Evolutionary conservation across 2,329 filamentous ascomycete species (phyloP).

Genomic region (Amphichorda felina): DNA sequence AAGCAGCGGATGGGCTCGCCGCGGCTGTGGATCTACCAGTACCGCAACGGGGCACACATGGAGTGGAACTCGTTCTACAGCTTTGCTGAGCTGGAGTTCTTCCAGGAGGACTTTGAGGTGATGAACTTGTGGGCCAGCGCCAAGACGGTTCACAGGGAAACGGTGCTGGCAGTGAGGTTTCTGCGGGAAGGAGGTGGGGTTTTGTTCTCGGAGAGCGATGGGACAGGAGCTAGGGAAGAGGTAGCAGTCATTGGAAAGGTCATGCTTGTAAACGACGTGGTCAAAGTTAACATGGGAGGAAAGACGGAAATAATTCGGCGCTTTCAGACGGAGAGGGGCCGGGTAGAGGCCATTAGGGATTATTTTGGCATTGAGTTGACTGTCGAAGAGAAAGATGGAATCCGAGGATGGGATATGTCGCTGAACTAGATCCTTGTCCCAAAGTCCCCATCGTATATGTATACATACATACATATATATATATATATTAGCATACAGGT

Average conservation of each 20-base stretch:
- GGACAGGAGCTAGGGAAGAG: conserved; percentile 14
- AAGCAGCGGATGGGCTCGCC: conserved; percentile 24
- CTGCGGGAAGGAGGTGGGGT: conserved; percentile 1
- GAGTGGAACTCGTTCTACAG: conserved; percentile 52
- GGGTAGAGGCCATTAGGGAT: neutral
- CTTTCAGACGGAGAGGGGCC: conserved; percentile 33
- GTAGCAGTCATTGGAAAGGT: conserved; percentile 33
- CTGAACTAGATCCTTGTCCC: too few relatives aligned
- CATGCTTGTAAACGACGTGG: conserved; percentile 31
- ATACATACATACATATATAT: too few relatives aligned
- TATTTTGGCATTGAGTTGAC: too few relatives aligned
- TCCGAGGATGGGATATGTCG: too few relatives aligned
- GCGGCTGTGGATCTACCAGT: conserved; percentile 53
- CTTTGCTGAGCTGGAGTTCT: conserved; percentile 54
- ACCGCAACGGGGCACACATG: conserved; percentile 30
- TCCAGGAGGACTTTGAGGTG: conserved; percentile 8
- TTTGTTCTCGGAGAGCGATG: too few relatives aligned
- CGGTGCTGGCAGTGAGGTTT: conserved; percentile 5
- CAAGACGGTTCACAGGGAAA: conserved; percentile 4
- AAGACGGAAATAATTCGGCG: conserved; percentile 29
- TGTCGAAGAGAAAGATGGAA: too few relatives aligned
- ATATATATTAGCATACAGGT: too few relatives aligned
- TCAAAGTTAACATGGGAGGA: conserved; percentile 39
- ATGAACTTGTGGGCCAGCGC: conserved; percentile 8
- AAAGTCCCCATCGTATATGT: too few relatives aligned